Base-by-base conservation (phyloP, 805 yeast genomes). In the Pichia paraexigua region DNA sequence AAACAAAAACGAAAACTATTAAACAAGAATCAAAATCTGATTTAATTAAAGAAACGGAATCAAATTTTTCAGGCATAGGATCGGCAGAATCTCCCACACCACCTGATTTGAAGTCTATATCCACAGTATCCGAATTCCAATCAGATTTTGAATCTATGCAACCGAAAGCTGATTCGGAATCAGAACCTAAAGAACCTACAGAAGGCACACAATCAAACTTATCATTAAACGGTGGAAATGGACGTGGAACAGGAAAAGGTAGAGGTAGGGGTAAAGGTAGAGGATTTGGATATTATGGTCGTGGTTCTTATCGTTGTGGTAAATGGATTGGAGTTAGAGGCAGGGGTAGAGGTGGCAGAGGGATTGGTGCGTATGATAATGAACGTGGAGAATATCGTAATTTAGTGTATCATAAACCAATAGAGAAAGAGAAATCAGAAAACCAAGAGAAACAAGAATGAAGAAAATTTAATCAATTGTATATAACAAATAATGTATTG, bases 341-440 rank as follows among this genome's bases (percentile, higher is more conserved):
- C 43, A 54, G 56, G 20, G 45, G 57, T 22, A 52, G 58, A 13
- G 49, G 52, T 46, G 56, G 56, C 4, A 27, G 48, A n/a, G 50
- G 56, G 6, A 27, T 46, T 13, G 50, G 45, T 20, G 22, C 60
- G 40, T 56, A 60, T 25, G 28, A 21, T 41, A 22, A 17, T 22
- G 20, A 27, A 13, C 25, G 59, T 27, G 49, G 49, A 6, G 51
- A 48, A 12, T 22, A 46, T 35, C 54, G 53, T 35, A 48, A 52
- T 41, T 52, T 52, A 53, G 52, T 56, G 12, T 57, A 57, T 37
- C 48, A 56, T 37, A 60, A 60, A 22, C 62, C 61, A 40, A 58
- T 61, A 27, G 28, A 41, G 7, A 41, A 41, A 17, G 30, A 24
- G 20, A 21, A 10, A 4, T 5, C 12, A 21, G 28, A 41, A n/a